Base-by-base conservation (phyloP, 2,329 filamentous ascomycete genomes). In the Grosmannia serpens region DNA sequence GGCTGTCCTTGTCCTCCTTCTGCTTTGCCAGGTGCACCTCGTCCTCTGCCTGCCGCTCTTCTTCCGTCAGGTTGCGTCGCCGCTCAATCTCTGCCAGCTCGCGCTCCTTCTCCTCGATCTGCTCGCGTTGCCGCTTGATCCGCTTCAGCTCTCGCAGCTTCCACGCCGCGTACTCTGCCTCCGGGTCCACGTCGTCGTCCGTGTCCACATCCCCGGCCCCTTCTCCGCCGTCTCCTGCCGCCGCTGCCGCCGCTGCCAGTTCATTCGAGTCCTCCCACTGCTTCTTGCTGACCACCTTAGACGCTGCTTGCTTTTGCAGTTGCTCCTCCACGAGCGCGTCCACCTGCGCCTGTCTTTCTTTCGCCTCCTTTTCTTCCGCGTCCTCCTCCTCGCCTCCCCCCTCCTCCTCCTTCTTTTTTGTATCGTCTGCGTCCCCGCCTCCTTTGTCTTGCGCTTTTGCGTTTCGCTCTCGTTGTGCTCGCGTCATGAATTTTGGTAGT, bases 61-160 rank as follows among this genome's bases (percentile, higher is more conserved):
- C 90, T 46, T 86, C 85, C 0, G 88, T 95, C 58, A 99, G 80
- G 70, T 92, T 92, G 57, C 89, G 83, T 46, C 94, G 80, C 13
- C 94, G 84, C 74, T 97, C 94, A 41, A 95, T 80, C 73, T 97
- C 92, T 56, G 90, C 94, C 51, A 87, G 81, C 73, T 96, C 91
- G 62, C 82, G 83, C 75, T 99, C 94, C 38, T 84, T 83, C 63
- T 81, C 82, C 69, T 96, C 90, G 65, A 99, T 91, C 2, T 84
- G 84, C 65, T 91, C 85, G 29, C 94, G 85, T 65, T 94, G 88
- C 55, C 94, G 84, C 74, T 92, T 91, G 64, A 97, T 84, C 10
- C 94, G 87, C 71, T 86, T 87, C 49, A 99, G 79, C 73, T 99
- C 94, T 54, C 94, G 86, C 55, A 99, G 79, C 69, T 92, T 94